Evolutionary conservation across 805 yeast species (phyloP), one percentile per base, ranked within the genome.

Genomic region (Lipomyces sp.): DNA sequence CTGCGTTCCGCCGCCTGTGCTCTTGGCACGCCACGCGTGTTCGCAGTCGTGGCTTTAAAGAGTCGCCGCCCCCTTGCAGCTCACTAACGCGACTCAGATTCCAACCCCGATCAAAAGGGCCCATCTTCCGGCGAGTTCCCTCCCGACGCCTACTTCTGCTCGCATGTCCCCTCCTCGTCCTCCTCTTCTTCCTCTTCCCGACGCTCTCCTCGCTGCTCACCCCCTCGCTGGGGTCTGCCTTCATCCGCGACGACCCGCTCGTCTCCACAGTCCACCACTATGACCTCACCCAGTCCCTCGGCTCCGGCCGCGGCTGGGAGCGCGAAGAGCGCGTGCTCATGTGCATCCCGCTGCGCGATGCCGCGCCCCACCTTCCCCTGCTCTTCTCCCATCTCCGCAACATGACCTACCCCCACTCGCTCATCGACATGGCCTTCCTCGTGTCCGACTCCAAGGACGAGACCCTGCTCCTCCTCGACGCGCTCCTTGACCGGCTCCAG

Each of bases 341-440:
- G 61, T 81, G 91, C 60, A 95, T 90, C 11, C 97, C 97, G 5
- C 74, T 89, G 60, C 80, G 97, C 72, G 96, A 89, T 67, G 96
- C 96, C 1, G 85, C 93, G 2, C 80, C 84, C 23, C 96, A 89
- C 72, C 74, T 89, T 66, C 91, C 95, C 36, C 83, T 88, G 86
- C 87, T 89, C 63, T 89, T 89, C 65, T 77, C 81, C 33, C 95
- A 89, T 68, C 76, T 90, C 83, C 73, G 71, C 48, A 82, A 83
- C 66, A 74, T 89, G 68, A 80, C 95, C 0, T 89, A 89, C 68
- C 73, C 73, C n/a, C 97, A 89, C 67, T 79, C 83, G 63, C 74
- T 86, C 46, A 83, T 89, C 47, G 97, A 89, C 48, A 75, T 75
- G 65, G 79, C 96, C 19, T 91, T 91, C 64, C 70, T 91, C 63